These are phyloP conservation scores for Rhizopogon salebrosus DNA, from an alignment of 768 basidiomycete species.

Conservation along the genomic window DNA sequence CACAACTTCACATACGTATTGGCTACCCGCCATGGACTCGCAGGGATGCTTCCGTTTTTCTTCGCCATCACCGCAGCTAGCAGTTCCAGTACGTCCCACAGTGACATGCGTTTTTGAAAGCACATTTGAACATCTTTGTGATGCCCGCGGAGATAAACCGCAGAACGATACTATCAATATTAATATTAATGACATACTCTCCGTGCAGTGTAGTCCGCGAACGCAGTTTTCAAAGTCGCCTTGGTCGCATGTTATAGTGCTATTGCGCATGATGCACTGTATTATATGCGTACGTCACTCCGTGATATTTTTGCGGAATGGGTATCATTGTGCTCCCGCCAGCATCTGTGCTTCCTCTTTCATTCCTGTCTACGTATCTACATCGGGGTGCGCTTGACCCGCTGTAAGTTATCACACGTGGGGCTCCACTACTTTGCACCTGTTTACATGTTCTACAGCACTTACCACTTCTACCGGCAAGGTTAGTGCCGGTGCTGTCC, in stretches of 20 bases:
- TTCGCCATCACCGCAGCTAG: conserved; percentile 78
- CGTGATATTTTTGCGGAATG: conserved; percentile 55
- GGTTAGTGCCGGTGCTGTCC: conserved; percentile 59
- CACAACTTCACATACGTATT: conserved; percentile 82
- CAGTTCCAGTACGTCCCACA: conserved; percentile 32
- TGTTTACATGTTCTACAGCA: conserved; percentile 1
- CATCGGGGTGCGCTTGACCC: conserved; percentile 64
- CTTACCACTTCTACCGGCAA: conserved; percentile 39
- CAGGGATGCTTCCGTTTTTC: conserved; percentile 78
- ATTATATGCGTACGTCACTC: background rate
- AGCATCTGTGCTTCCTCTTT: conserved; percentile 74
- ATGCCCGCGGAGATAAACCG: conserved; percentile 64
- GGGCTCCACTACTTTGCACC: background rate
- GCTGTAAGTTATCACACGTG: conserved; percentile 6
- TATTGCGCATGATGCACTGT: conserved; percentile 85
- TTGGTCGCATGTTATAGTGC: conserved; percentile 67
- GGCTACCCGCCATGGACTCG: conserved; percentile 73
- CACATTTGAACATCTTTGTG: conserved; percentile 76
- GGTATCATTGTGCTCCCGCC: conserved; percentile 54
- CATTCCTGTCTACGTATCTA: conserved; percentile 60
- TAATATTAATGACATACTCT: too few species aligned
- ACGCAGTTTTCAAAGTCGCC: conserved; percentile 75
- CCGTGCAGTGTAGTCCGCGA: conserved; percentile 59
- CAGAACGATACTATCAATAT: conserved; percentile 32
- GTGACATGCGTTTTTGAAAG: conserved; percentile 25